Conservation (phyloP, 2,329 filamentous ascomycete genomes). For the Pyrenophora graminea region DNA sequence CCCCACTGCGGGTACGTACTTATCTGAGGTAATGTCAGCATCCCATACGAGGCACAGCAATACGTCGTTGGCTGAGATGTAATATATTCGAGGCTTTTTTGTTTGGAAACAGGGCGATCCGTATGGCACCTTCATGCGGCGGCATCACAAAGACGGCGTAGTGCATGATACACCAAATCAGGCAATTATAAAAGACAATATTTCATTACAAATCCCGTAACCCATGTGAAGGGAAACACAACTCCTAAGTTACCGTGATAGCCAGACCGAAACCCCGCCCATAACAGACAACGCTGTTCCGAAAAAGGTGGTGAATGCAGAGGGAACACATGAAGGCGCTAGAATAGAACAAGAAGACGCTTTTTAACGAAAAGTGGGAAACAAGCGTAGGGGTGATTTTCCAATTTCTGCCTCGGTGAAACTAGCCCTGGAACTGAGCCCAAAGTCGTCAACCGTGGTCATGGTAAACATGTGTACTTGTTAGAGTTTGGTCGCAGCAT, state of each 20-base stretch:
- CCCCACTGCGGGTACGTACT: neutral
- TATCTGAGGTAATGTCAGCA: slow-evolving; percentile 7
- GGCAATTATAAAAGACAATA: slow-evolving; percentile 7
- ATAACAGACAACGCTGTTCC: slow-evolving; percentile 17
- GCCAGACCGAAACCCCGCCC: slow-evolving; percentile 20
- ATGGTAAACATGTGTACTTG: slow-evolving; percentile 27
- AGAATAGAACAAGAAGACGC: slow-evolving; percentile 24
- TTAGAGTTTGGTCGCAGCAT: slow-evolving; percentile 1
- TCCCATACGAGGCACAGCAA: slow-evolving; percentile 5
- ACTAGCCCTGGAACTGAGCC: slow-evolving; percentile 23
- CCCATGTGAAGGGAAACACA: slow-evolving; percentile 19
- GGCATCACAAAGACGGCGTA: neutral
- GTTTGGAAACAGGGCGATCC: neutral
- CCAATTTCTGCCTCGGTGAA: slow-evolving; percentile 37
- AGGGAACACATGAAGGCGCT: slow-evolving; percentile 28
- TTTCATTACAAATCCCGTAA: slow-evolving; percentile 22
- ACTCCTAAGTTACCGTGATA: slow-evolving; percentile 20
- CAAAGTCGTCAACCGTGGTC: slow-evolving; percentile 29
- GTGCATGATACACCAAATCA: neutral
- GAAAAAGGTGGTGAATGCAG: slow-evolving; percentile 13
- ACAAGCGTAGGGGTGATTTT: slow-evolving; percentile 23
- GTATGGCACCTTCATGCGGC: too few relatives aligned
- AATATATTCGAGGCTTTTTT: neutral
- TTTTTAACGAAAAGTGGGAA: slow-evolving; percentile 38
- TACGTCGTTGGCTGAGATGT: slow-evolving; percentile 1